Base-by-base conservation (phyloP, 371 early-diverging fungal genomes). In the Dichotomocladium elegans region DNA sequence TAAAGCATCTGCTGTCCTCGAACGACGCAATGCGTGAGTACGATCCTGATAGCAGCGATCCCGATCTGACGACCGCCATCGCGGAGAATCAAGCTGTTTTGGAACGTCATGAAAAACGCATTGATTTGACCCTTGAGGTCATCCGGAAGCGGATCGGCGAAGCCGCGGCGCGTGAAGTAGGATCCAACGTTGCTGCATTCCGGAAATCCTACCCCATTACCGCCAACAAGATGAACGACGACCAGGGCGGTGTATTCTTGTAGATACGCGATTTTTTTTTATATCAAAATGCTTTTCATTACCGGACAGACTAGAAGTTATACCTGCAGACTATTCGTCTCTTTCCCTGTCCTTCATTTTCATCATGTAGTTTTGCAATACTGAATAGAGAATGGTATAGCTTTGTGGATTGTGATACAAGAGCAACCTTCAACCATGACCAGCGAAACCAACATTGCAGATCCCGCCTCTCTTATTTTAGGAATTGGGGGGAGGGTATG, bases 151-250 rank as follows among this genome's bases (percentile, higher is more conserved):
- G 65, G n/a, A 19, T 75, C 26, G 72, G 72, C 11, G 66, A 69
- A 37, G 66, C 72, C 26, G 76, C 76, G 1, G 70, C 68, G 42
- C 48, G 61, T 41, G 76, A 75, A 55, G 59, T 75, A 29, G 61
- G 47, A 31, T 67, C 66, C 49, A 70, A 70, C 29, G 64, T 74
- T 0, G 47, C 35, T 14, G 68, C 62, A 6, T 74, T 74, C 37
- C 55, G 70, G 42, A 42, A 53, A 27, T 9, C 43, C n/a, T 48
- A 62, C 26, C 50, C 58, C 4, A 58, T 52, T 15, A 33, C 14
- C 6, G 28, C 34, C 21, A 41, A n/a, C 9, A 35, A 48, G 19
- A 47, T 33, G 19, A 25, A 52, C 21, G 22, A 40, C 17, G 47
- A 41, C 8, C 56, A 57, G 22, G 54, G 57, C 19, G 62, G 62